Evolutionary conservation across 192 early-diverging fungal genomes (phyloP).

Genomic region (Geosiphon pyriformis): DNA sequence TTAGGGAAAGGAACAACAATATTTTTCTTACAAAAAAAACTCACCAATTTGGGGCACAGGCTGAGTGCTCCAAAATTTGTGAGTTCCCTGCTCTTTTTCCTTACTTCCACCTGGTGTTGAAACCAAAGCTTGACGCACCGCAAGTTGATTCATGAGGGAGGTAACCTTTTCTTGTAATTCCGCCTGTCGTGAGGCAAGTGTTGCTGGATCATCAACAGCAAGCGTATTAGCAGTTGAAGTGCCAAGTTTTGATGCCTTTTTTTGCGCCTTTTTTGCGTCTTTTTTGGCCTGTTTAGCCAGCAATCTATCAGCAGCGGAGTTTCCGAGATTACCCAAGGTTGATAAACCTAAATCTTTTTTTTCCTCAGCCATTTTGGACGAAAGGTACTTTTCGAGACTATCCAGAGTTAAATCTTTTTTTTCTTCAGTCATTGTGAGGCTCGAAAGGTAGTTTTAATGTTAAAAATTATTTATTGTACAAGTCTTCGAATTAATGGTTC

Average conservation of each 20-base stretch:
- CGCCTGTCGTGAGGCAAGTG: neutral
- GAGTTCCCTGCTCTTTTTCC: conserved; percentile 24
- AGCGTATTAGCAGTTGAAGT: neutral
- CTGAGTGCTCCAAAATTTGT: conserved; percentile 98
- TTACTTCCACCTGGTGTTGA: neutral
- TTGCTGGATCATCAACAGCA: neutral
- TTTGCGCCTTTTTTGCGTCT: conserved; percentile 18
- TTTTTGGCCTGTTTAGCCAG: conserved; percentile 18
- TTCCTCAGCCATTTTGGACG: no score
- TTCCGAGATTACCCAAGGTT: neutral
- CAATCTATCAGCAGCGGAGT: conserved; percentile 5
- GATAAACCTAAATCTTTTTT: no score
- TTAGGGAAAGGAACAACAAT: conserved; percentile 16
- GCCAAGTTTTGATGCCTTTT: conserved; percentile 14
- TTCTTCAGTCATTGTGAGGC: no score
- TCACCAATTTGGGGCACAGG: conserved; percentile 79
- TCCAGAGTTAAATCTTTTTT: no score
- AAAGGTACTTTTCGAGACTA: no score
- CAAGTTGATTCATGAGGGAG: conserved; percentile 9
- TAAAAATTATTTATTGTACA: no score
- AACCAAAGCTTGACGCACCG: conserved; percentile 11
- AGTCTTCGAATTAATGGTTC: no score
- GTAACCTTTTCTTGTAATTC: conserved; percentile 24
- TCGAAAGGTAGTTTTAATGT: no score
- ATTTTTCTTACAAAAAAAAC: conserved; percentile 16